Conservation (phyloP, 331 rosid species). For the Malus hybrid region DNA sequence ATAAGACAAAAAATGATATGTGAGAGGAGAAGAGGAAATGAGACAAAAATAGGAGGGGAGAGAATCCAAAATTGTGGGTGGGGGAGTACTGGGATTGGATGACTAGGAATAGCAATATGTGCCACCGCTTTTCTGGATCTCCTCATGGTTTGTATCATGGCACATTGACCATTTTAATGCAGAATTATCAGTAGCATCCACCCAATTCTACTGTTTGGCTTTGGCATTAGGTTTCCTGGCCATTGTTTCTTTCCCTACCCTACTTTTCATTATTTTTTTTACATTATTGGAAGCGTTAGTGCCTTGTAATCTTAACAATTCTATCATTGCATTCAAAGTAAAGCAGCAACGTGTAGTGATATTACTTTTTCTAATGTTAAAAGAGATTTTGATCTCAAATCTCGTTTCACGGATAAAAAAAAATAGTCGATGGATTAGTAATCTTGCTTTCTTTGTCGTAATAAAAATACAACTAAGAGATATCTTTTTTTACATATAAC, state of each 20-base stretch:
- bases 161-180: slow-evolving; percentile 19
- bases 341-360: no score
- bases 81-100: neutral
- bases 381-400: neutral
- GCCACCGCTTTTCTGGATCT: slow-evolving; percentile 16
- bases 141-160: slow-evolving; percentile 19
- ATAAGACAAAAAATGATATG: no score
- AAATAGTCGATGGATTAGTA: no score
- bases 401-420: no score
- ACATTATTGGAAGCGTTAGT: neutral
- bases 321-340: neutral
- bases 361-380: no score
- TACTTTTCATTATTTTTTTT: neutral
- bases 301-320: neutral
- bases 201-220: neutral
- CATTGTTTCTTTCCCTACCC: neutral
- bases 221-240: neutral
- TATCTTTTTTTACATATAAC: no score
- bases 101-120: neutral
- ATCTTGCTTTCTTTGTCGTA: no score
- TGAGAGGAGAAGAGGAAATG: no score
- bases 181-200: slow-evolving; percentile 17
- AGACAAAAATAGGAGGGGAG: no score
- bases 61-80: neutral
- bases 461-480: no score